Conservation (phyloP, 1,284 basidiomycete genomes). For the Moesziomyces globuligerus region DNA sequence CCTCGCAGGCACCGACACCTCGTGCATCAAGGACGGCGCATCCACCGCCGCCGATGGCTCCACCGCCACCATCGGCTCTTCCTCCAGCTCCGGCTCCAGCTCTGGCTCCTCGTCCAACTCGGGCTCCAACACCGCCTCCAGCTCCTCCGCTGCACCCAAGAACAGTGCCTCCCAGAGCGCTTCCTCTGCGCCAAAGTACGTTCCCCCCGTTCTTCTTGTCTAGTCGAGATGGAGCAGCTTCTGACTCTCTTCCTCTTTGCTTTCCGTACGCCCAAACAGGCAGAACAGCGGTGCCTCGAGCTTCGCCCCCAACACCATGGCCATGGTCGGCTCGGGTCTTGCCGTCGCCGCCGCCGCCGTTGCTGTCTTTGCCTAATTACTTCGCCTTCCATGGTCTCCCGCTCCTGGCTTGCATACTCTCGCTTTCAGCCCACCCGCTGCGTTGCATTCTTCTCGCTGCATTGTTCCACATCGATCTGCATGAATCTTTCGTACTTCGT, state of each 20-base stretch:
- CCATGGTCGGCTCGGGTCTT: constrained; percentile 29
- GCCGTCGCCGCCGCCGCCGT: constrained; percentile 30
- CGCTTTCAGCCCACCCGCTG: too few species aligned
- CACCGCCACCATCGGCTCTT: constrained; percentile 14
- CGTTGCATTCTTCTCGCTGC: too few species aligned
- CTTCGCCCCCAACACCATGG: constrained; percentile 22
- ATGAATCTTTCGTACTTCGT: too few species aligned
- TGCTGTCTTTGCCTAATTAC: constrained; percentile 25
- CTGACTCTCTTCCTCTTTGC: constrained; percentile 11
- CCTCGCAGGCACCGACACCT: constrained; percentile 23
- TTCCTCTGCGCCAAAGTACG: too few species aligned
- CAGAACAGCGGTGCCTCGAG: constrained; percentile 27
- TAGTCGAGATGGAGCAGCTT: too few species aligned
- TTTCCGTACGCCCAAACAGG: too few species aligned
- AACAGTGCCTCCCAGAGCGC: constrained; percentile 5
- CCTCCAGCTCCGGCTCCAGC: constrained; percentile 8
- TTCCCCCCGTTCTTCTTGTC: too few species aligned
- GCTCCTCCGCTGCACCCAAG: constrained; percentile 4
- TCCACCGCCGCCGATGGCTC: constrained; percentile 25
- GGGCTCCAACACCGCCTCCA: constrained; percentile 2
- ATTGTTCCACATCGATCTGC: background rate
- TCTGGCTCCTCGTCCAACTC: background rate
- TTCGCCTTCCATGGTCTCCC: constrained; percentile 1
- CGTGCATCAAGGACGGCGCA: constrained; percentile 19
- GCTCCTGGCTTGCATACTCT: too few species aligned